phyloP scores from a whole-genome alignment of 148 eudicot species.

The Rhododendron williamsianum region DNA sequence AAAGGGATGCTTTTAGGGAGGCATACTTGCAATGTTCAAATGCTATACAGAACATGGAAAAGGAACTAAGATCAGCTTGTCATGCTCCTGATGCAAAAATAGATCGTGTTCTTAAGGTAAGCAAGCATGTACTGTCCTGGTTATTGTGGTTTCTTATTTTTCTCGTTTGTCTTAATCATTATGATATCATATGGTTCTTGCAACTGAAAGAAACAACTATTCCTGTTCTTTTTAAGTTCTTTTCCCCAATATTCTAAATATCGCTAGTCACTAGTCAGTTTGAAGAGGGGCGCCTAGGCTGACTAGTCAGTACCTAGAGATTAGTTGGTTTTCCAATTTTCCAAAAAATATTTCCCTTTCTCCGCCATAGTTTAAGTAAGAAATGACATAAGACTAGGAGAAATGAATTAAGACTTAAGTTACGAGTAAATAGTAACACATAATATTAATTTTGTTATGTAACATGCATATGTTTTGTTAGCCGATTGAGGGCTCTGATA shows the following conservation, averaged over 20 bases:
- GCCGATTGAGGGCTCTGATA: neutral
- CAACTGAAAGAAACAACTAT: neutral
- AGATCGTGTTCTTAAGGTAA: conserved; percentile 64
- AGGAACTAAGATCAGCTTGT: conserved; percentile 76
- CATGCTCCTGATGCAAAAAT: conserved; percentile 77
- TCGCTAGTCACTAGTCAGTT: neutral
- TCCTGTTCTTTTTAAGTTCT: neutral
- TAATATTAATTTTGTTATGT: too few species aligned
- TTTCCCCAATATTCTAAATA: neutral
- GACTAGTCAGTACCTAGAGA: neutral
- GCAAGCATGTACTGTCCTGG: neutral
- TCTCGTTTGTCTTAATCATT: neutral
- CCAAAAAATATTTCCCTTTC: neutral
- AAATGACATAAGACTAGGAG: neutral
- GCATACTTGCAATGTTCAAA: conserved; percentile 77
- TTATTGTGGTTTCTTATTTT: neutral
- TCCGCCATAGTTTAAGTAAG: neutral
- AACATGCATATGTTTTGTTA: neutral
- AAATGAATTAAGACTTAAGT: neutral
- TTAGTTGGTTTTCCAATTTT: too few species aligned
- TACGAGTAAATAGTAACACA: too few species aligned
- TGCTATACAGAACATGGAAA: conserved; percentile 85
- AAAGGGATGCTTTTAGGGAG: conserved; percentile 78
- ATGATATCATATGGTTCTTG: neutral
- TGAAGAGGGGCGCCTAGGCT: neutral